A percentile compares a stretch with the other conserved stretches of the same genome.
These are phyloP conservation scores for Mycogone perniciosa DNA, from an alignment of 2,329 filamentous ascomycete species.

Conservation along the genomic window DNA sequence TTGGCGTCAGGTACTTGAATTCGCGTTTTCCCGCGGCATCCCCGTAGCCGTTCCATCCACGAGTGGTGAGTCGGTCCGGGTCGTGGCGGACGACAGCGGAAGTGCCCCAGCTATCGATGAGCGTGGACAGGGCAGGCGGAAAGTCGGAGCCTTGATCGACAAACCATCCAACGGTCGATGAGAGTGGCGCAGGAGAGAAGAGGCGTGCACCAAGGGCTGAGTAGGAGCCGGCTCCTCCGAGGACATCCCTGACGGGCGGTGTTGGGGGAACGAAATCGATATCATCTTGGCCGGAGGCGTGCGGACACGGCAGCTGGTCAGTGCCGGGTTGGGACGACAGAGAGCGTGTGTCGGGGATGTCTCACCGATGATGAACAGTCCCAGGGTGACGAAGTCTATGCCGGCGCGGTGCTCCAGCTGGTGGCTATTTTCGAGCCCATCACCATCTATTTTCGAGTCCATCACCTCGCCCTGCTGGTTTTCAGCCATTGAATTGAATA, in stretches of 20 bases:
- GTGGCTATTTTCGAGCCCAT: neutral
- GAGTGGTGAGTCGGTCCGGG: slow-evolving; percentile 66
- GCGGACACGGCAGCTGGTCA: slow-evolving; percentile 5
- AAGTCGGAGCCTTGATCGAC: slow-evolving; percentile 89
- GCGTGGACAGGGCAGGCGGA: slow-evolving; percentile 54
- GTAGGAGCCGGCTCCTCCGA: slow-evolving; percentile 87
- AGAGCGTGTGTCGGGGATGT: slow-evolving; percentile 1
- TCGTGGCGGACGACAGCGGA: slow-evolving; percentile 63
- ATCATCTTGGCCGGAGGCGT: slow-evolving; percentile 57
- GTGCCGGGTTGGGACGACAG: slow-evolving; percentile 7
- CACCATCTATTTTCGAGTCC: slow-evolving; percentile 3
- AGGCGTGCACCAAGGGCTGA: slow-evolving; percentile 83
- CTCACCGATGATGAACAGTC: slow-evolving; percentile 69
- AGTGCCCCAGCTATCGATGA: slow-evolving; percentile 71
- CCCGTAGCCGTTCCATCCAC: slow-evolving; percentile 88
- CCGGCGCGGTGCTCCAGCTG: slow-evolving; percentile 1
- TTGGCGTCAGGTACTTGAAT: slow-evolving; percentile 85
- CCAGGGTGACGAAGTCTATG: slow-evolving; percentile 63
- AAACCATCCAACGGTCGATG: slow-evolving; percentile 76
- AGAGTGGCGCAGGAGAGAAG: slow-evolving; percentile 64
- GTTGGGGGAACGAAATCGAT: slow-evolving; percentile 75
- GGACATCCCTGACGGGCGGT: slow-evolving; percentile 63
- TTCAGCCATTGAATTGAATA: too few species aligned
- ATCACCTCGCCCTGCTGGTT: neutral
- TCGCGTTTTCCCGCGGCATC: slow-evolving; percentile 60